phyloP scores from a whole-genome alignment of 2,329 filamentous ascomycete genomes.

The Phialophora tarda region DNA sequence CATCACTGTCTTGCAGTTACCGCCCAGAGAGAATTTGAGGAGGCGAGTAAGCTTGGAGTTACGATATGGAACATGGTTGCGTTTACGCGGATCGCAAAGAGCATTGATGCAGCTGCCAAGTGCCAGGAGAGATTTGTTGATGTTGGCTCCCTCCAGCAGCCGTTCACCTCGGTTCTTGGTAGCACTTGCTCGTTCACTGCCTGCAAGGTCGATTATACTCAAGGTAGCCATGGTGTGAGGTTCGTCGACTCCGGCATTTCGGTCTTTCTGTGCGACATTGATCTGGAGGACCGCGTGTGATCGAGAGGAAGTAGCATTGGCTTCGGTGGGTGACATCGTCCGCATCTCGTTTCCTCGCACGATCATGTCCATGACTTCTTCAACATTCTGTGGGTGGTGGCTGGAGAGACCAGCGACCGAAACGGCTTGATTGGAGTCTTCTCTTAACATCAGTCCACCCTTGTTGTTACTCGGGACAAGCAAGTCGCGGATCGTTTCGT shows the following conservation, averaged over 20 bases:
- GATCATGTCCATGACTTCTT: constrained; percentile 99
- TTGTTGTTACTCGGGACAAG: constrained; percentile 84
- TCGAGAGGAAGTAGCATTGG: constrained; percentile 95
- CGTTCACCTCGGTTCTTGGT: constrained; percentile 96
- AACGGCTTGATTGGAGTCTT: constrained; percentile 92
- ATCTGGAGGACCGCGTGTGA: constrained; percentile 98
- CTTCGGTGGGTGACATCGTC: constrained; percentile 95
- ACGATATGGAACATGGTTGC: constrained; percentile 92
- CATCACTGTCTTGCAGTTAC: constrained; percentile 99
- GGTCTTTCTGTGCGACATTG: constrained; percentile 91
- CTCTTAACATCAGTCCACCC: constrained; percentile 84
- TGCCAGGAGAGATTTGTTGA: constrained; percentile 96
- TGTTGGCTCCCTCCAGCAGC: constrained; percentile 92
- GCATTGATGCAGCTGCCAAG: constrained; percentile 98
- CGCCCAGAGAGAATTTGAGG: constrained; percentile 94
- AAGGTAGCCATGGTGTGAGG: constrained; percentile 97
- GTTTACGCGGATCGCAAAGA: constrained; percentile 88
- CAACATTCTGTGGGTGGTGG: constrained; percentile 86
- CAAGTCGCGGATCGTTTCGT: constrained; percentile 95
- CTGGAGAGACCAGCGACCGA: constrained; percentile 90
- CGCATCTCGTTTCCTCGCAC: constrained; percentile 91
- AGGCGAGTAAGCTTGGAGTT: constrained; percentile 97
- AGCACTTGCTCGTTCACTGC: constrained; percentile 92
- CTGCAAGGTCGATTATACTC: constrained; percentile 96
- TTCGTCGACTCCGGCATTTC: constrained; percentile 89